These are phyloP conservation scores for Talaromyces sp. DNA, from an alignment of 2,329 filamentous ascomycete species.

Conservation along the genomic window DNA sequence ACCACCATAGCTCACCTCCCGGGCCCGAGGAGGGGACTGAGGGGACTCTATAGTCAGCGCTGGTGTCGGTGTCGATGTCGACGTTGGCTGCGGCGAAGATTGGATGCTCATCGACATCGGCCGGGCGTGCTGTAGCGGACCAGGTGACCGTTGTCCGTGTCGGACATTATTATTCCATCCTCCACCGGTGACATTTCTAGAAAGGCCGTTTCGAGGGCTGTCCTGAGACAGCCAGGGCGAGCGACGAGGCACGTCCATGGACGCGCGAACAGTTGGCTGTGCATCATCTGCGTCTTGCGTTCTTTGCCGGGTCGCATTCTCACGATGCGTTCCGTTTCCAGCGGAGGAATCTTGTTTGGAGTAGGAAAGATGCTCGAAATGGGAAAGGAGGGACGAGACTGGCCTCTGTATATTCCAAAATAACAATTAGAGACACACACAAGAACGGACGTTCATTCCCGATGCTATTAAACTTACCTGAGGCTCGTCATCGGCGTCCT, in stretches of 20 bases:
- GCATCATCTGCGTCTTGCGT: conserved; percentile 29
- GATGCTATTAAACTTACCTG: conserved; percentile 25
- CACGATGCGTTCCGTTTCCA: conserved; percentile 2
- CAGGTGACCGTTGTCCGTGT: conserved; percentile 41
- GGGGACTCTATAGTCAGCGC: conserved; percentile 42
- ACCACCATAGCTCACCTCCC: conserved; percentile 49
- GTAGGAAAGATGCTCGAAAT: conserved; percentile 45
- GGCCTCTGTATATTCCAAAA: conserved; percentile 31
- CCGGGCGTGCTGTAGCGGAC: conserved; percentile 57
- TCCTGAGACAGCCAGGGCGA: conserved; percentile 33
- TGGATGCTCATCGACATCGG: conserved; percentile 42
- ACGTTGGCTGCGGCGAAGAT: conserved; percentile 37
- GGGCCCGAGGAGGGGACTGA: conserved; percentile 34
- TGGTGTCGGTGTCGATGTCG: conserved; percentile 33
- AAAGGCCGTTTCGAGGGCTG: conserved; percentile 13
- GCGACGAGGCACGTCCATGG: conserved; percentile 38
- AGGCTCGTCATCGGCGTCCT: conserved; percentile 32
- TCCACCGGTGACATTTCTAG: conserved; percentile 16
- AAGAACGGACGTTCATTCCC: not conserved
- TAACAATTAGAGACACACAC: conserved; percentile 12
- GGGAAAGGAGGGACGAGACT: conserved; percentile 46
- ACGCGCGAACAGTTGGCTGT: conserved; percentile 30
- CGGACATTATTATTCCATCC: conserved; percentile 18
- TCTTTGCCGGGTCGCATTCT: conserved; percentile 12
- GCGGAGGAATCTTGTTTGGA: conserved; percentile 10